Conservation (phyloP, 768 basidiomycete genomes). For the Tulasnella sp. region DNA sequence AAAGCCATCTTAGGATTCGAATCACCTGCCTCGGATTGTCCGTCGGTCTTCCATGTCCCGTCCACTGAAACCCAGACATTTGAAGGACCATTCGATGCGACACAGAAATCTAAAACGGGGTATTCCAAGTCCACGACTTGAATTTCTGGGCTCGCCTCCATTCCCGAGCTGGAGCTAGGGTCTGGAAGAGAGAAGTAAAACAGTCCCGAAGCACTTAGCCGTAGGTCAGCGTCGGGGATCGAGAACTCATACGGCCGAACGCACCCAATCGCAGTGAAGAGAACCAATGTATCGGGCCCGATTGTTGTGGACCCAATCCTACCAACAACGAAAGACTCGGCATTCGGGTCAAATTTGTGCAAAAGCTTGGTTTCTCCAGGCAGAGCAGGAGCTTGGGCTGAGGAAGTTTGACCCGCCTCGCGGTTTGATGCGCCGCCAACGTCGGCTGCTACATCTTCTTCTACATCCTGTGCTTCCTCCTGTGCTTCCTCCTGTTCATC, state of each 20-base stretch:
- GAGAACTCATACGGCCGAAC: conserved; percentile 18
- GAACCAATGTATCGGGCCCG: conserved; percentile 30
- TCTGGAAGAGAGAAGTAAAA: conserved; percentile 37
- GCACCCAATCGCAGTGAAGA: conserved; percentile 69
- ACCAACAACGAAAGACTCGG: conserved; percentile 41
- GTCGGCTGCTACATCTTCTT: conserved; percentile 23
- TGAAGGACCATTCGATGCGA: conserved; percentile 25
- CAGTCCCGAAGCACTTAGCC: conserved; percentile 50
- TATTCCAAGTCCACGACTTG: conserved; percentile 38
- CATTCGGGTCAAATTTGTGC: conserved; percentile 10
- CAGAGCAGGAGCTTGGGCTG: neutral
- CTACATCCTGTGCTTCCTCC: conserved; percentile 24
- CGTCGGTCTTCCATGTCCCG: conserved; percentile 27
- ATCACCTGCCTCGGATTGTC: neutral
- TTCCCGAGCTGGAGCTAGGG: conserved; percentile 14
- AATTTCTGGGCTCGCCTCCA: conserved; percentile 19
- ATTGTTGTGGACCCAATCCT: conserved; percentile 40
- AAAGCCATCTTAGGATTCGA: neutral
- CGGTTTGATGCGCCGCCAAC: conserved; percentile 27
- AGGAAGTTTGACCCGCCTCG: conserved; percentile 15
- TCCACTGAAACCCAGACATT: conserved; percentile 42
- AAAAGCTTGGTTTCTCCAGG: conserved; percentile 10
- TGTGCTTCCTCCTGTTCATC: conserved; percentile 25
- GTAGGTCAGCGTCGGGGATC: neutral
- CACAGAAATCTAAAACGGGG: conserved; percentile 50